Evolutionary conservation across 2,329 filamentous ascomycete species (phyloP).

Genomic region (Alternaria arborescens): DNA sequence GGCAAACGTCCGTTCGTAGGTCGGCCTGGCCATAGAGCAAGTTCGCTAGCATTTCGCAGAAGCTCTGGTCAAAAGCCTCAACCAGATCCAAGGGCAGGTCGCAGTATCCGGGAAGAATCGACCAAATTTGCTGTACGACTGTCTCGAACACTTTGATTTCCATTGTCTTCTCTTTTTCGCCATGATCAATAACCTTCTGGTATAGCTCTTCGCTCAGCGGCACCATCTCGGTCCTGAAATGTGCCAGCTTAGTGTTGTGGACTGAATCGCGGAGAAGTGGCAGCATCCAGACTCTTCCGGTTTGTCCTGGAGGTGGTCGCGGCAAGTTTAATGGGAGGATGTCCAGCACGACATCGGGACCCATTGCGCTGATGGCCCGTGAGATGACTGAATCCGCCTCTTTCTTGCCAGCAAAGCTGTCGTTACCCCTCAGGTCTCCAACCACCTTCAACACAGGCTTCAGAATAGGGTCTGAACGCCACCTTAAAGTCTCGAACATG

Average conservation of each 20-base stretch:
- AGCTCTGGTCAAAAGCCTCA: conserved; percentile 81
- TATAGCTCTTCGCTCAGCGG: conserved; percentile 91
- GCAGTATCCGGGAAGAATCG: conserved; percentile 91
- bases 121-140: conserved; percentile 94
- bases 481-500: conserved; percentile 86
- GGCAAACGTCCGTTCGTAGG: conserved; percentile 85
- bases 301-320: conserved; percentile 77
- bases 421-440: conserved; percentile 85
- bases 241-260: conserved; percentile 83
- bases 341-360: conserved; percentile 81
- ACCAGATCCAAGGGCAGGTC: conserved; percentile 80
- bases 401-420: conserved; percentile 92
- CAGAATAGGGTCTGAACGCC: conserved; percentile 83
- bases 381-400: conserved; percentile 91
- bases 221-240: conserved; percentile 87
- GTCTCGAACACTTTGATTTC: conserved; percentile 99
- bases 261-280: conserved; percentile 89
- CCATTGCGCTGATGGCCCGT: conserved; percentile 87
- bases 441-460: conserved; percentile 78
- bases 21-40: conserved; percentile 92
- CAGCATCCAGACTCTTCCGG: conserved; percentile 92
- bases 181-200: conserved; percentile 85
- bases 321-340: conserved; percentile 87
- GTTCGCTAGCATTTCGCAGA: conserved; percentile 91
- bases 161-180: conserved; percentile 85